Conservation (phyloP, 257 asterid genomes). For the Solanum sejunctum region DNA sequence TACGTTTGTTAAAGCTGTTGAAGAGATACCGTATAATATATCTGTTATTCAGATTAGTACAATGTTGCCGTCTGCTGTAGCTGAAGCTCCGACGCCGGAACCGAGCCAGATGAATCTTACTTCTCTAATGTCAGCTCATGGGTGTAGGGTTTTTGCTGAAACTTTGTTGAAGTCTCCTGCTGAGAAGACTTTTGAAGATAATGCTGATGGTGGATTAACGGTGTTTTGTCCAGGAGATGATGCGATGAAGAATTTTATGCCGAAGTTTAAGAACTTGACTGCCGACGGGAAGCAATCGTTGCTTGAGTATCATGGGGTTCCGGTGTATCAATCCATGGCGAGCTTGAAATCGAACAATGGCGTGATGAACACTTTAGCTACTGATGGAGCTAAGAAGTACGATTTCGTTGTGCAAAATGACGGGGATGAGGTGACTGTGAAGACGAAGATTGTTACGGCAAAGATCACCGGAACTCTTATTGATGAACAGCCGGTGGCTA, state of each 20-base stretch:
- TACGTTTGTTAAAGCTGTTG: constrained; percentile 29
- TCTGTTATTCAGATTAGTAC: constrained; percentile 63
- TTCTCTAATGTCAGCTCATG: constrained; percentile 46
- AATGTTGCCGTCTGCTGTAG: constrained; percentile 35
- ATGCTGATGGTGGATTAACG: constrained; percentile 38
- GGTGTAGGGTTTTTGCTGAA: constrained; percentile 65
- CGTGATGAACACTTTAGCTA: constrained; percentile 19
- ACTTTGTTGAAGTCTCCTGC: constrained; percentile 39
- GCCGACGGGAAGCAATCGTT: constrained; percentile 28
- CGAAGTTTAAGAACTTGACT: constrained; percentile 40
- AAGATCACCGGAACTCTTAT: constrained; percentile 14
- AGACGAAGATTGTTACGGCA: constrained; percentile 27
- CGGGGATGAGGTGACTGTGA: constrained; percentile 24
- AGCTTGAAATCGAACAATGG: constrained; percentile 46
- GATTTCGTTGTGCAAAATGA: not conserved
- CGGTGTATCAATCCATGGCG: constrained; percentile 25
- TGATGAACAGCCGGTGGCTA: constrained; percentile 38
- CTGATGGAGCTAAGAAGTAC: not conserved
- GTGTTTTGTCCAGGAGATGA: constrained; percentile 64
- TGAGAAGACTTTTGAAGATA: constrained; percentile 27
- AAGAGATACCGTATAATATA: constrained; percentile 38
- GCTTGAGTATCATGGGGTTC: constrained; percentile 40
- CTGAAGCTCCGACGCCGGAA: constrained; percentile 56
- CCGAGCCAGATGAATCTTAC: constrained; percentile 47
- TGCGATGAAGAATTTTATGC: constrained; percentile 43